Evolutionary conservation across 208 protist genomes (phyloP), one percentile per base, ranked within the genome.

Genomic region (Porcisia hertigi): DNA sequence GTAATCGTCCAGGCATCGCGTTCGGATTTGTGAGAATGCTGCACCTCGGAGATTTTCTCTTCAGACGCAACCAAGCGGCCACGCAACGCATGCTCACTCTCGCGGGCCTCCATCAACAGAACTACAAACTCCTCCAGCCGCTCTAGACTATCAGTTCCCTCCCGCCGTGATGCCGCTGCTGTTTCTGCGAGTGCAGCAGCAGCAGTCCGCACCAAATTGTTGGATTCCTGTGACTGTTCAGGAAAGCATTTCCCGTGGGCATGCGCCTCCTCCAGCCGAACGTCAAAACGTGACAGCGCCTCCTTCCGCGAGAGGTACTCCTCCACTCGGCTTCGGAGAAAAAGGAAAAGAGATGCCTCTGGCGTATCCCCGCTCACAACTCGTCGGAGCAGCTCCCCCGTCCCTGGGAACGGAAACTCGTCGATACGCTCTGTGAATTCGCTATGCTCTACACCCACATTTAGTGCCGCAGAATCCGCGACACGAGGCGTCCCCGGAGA

Each of bases 61-160:
- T 90, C 88, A 1, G 84, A 36, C 11, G 49, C 34, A n/a, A 86
- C 80, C 11, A 94, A 74, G 14, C 85, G 58, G 12, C 89, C 77
- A 3, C 86, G 82, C 9, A 83, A 59, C 16, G 80, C 72, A 12
- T 80, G 77, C 78, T 94, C 90, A 12, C 85, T 85, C 43, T 83
- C 83, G 0, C 90, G 86, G 18, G 90, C 82, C 36, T 73, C 82
- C 45, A 88, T 84, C n/a, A 94, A 79, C 34, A 92, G 64, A 6
- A 30, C 55, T 8, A 89, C 85, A 79, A 92, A 91, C 58, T 94
- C 88, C 72, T 94, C 90, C 20, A 94, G 69, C 39, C 83, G 64
- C 73, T 87, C 85, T n/a, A 94, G 69, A 16, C 80, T 88, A 43
- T 94, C 86, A 1, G 87, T 92, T 67, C 85, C 86, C 66, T 94